Conservation (phyloP, 495 filamentous ascomycete species). For the Chaetomium tenue region DNA sequence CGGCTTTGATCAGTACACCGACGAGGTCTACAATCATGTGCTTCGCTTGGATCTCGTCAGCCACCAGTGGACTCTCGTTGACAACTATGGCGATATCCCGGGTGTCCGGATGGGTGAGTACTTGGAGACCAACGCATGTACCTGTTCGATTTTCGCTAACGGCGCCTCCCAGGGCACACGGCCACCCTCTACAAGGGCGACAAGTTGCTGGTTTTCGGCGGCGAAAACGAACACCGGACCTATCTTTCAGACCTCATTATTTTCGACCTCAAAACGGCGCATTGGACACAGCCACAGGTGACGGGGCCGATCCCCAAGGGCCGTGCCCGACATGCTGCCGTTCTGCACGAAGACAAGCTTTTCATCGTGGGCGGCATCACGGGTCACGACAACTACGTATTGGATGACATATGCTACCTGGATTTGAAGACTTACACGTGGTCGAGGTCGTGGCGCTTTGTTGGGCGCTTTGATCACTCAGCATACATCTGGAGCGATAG, state of each 20-base stretch:
- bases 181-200: slow-evolving; percentile 92
- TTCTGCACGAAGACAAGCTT: slow-evolving; percentile 92
- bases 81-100: slow-evolving; percentile 98
- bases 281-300: slow-evolving; percentile 90
- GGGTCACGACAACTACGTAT: slow-evolving; percentile 78
- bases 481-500: slow-evolving; percentile 84
- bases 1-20: slow-evolving; percentile 98
- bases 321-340: slow-evolving; percentile 86
- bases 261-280: slow-evolving; percentile 86
- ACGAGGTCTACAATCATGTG: slow-evolving; percentile 99
- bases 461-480: slow-evolving; percentile 88
- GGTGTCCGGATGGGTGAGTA: slow-evolving; percentile 91
- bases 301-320: slow-evolving; percentile 80
- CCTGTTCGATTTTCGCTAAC: slow-evolving; percentile 8
- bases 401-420: slow-evolving; percentile 93
- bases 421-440: slow-evolving; percentile 97
- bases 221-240: slow-evolving; percentile 94
- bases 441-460: slow-evolving; percentile 94
- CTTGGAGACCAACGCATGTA: background rate
- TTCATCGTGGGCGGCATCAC: slow-evolving; percentile 91
- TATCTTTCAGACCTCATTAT: slow-evolving; percentile 95
- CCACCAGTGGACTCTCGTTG: slow-evolving; percentile 89
- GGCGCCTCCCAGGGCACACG: slow-evolving; percentile 68
- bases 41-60: slow-evolving; percentile 79
- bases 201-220: slow-evolving; percentile 92